Evolutionary conservation across 306 rosid species (phyloP).

Genomic region (Quercus aquifolioides): DNA sequence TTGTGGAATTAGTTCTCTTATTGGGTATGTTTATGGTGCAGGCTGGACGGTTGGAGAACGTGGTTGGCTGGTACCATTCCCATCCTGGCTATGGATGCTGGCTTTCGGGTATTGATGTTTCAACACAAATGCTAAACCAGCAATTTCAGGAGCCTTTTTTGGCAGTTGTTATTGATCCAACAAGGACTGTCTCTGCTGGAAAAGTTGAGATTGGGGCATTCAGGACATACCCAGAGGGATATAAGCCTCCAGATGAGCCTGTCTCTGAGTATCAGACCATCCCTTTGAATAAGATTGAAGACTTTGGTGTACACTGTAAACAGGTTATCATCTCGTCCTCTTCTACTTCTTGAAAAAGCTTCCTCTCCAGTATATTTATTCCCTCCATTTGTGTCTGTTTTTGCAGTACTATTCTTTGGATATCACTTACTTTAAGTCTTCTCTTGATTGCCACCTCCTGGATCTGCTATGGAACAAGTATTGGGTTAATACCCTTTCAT

Average conservation of each 20-base stretch:
- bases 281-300: constrained; percentile 94
- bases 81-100: constrained; percentile 99
- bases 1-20: not conserved
- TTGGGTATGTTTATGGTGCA: constrained; percentile 20
- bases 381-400: constrained; percentile 18
- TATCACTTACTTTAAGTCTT: constrained; percentile 90
- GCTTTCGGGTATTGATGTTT: constrained; percentile 96
- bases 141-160: constrained; percentile 91
- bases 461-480: constrained; percentile 94
- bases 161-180: constrained; percentile 95
- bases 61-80: constrained; percentile 98
- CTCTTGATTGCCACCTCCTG: constrained; percentile 91
- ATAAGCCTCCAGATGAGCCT: constrained; percentile 91
- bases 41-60: constrained; percentile 96
- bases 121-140: constrained; percentile 94
- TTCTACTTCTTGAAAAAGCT: not conserved
- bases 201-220: constrained; percentile 98
- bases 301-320: constrained; percentile 97
- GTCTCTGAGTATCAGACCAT: constrained; percentile 94
- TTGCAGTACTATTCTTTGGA: constrained; percentile 93
- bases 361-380: constrained; percentile 3
- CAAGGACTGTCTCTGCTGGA: constrained; percentile 91
- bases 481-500: constrained; percentile 90
- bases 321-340: constrained; percentile 48
- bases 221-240: constrained; percentile 97